phyloP scores from a whole-genome alignment of 768 basidiomycete genomes.

The Termitomyces eurrhizus region DNA sequence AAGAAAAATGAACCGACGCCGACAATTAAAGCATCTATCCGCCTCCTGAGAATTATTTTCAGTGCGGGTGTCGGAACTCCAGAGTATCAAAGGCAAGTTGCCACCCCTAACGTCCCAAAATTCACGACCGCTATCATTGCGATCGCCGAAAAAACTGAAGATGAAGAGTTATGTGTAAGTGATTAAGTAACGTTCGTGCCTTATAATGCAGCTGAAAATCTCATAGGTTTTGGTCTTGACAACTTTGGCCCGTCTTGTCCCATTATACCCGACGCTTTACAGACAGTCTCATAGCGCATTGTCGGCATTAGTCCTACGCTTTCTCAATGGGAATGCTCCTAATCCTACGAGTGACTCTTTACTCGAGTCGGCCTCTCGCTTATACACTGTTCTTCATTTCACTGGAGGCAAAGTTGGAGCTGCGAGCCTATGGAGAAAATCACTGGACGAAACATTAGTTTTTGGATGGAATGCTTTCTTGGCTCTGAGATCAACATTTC shows the following conservation, averaged over 20 bases:
- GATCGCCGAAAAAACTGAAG: slow-evolving; percentile 47
- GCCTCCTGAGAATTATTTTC: slow-evolving; percentile 61
- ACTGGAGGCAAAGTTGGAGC: slow-evolving; percentile 81
- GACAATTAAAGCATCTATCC: slow-evolving; percentile 57
- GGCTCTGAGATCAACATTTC: slow-evolving; percentile 58
- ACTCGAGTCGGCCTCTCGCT: slow-evolving; percentile 44
- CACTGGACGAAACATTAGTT: slow-evolving; percentile 62
- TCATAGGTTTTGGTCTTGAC: slow-evolving; percentile 40
- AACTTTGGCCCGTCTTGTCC: slow-evolving; percentile 53
- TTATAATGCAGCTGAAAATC: not conserved
- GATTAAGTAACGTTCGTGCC: not conserved
- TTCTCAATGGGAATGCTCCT: slow-evolving; percentile 52
- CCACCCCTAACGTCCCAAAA: slow-evolving; percentile 68
- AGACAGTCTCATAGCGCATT: slow-evolving; percentile 51
- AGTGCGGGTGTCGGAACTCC: slow-evolving; percentile 53
- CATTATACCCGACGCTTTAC: slow-evolving; percentile 65
- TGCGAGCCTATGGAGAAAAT: slow-evolving; percentile 69
- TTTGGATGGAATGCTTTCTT: slow-evolving; percentile 64
- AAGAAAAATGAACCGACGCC: slow-evolving; percentile 71
- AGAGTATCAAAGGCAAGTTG: slow-evolving; percentile 81
- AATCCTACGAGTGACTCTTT: slow-evolving; percentile 35
- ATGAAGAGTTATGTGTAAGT: slow-evolving; percentile 53
- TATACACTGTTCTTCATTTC: slow-evolving; percentile 62
- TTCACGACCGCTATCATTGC: slow-evolving; percentile 56
- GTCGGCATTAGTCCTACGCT: slow-evolving; percentile 48